phyloP scores from a whole-genome alignment of 1,284 basidiomycete genomes.

The Malassezia globosa region DNA sequence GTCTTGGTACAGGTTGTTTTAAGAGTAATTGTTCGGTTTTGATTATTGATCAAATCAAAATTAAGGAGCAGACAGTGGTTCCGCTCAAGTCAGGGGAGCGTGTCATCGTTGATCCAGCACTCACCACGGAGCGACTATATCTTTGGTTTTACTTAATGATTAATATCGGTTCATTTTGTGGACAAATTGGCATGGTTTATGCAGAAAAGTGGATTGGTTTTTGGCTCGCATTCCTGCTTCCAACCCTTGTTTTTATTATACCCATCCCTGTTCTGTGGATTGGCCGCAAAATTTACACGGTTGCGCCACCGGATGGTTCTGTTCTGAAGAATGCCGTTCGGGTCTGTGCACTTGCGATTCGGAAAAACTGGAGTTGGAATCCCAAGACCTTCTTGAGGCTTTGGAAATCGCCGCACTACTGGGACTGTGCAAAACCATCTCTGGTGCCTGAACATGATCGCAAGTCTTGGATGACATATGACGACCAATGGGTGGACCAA shows the following conservation, averaged over 20 bases:
- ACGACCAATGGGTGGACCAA: constrained; percentile 62
- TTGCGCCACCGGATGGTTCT: constrained; percentile 65
- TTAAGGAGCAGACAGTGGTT: constrained; percentile 31
- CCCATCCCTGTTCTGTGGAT: constrained; percentile 59
- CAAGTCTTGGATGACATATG: constrained; percentile 50
- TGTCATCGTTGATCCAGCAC: constrained; percentile 66
- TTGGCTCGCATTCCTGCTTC: constrained; percentile 49
- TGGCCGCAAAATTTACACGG: constrained; percentile 59
- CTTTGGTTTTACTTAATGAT: constrained; percentile 47
- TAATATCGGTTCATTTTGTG: constrained; percentile 40
- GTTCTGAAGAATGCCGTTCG: constrained; percentile 56
- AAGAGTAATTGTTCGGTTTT: constrained; percentile 51
- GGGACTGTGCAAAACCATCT: constrained; percentile 65
- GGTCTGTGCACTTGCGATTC: constrained; percentile 39
- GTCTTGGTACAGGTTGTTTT: constrained; percentile 62
- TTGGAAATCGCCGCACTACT: constrained; percentile 58
- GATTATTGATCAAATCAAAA: constrained; percentile 51
- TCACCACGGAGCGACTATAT: constrained; percentile 52
- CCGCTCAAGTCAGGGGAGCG: constrained; percentile 57
- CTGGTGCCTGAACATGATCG: constrained; percentile 37
- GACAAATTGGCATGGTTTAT: constrained; percentile 49
- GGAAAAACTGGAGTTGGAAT: constrained; percentile 47
- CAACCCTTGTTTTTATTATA: constrained; percentile 49
- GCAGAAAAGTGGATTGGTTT: constrained; percentile 49
- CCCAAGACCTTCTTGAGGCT: constrained; percentile 35